A percentile compares a stretch with the other conserved stretches of the same genome.
Evolutionary conservation across 257 asterid species (phyloP).

Genomic region (Solanum bukasovii): DNA sequence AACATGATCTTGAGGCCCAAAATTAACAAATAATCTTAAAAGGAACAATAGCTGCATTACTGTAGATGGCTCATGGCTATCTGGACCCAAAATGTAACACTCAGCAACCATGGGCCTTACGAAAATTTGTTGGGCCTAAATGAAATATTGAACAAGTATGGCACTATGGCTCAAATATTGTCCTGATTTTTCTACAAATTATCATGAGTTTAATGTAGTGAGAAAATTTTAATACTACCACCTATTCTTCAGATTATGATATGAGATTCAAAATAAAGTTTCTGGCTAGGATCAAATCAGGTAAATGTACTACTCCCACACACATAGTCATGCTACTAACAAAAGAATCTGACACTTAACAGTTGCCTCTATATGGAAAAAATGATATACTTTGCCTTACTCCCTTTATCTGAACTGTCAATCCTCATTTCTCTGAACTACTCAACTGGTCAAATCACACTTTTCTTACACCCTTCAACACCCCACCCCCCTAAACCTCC

Average conservation of each 20-base stretch:
- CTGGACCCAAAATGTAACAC: not conserved
- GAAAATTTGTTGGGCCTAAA: not conserved
- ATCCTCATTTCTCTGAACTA: not conserved
- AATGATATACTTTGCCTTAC: not conserved
- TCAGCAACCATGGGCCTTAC: not conserved
- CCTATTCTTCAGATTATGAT: not conserved
- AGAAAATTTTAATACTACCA: not conserved
- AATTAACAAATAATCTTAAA: not conserved
- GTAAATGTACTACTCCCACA: not conserved
- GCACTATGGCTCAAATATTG: not conserved
- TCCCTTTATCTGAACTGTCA: not conserved
- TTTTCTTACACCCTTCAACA: not conserved
- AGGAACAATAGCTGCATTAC: not conserved
- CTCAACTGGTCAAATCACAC: conserved; percentile 17
- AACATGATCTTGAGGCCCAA: not conserved
- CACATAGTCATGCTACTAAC: not conserved
- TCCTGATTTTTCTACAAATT: not conserved
- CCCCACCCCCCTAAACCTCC: not conserved
- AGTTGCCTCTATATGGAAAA: not conserved
- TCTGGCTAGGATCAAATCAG: not conserved
- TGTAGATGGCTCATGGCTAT: not conserved
- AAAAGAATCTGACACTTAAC: not conserved
- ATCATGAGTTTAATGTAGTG: not conserved
- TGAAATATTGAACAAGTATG: not conserved
- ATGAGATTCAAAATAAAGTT: not conserved